phyloP scores from a whole-genome alignment of 140 eudicot genomes.

The Senecio squalidus region DNA sequence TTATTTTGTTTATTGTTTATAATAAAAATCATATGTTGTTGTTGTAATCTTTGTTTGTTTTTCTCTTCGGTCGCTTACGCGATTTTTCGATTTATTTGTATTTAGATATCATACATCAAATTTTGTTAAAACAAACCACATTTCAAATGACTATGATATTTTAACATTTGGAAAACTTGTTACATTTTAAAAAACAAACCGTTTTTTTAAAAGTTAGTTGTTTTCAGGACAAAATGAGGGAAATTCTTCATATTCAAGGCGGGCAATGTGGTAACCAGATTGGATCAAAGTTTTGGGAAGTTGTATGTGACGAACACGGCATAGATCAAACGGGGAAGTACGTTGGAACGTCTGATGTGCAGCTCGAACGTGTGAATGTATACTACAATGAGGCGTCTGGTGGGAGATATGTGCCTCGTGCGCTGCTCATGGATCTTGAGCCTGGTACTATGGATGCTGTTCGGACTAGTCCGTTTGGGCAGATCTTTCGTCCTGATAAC shows the following conservation, averaged over 20 bases:
- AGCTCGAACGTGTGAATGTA: slow-evolving; percentile 48
- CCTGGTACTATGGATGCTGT: slow-evolving; percentile 60
- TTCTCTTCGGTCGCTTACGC: too few relatives aligned
- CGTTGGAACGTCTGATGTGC: slow-evolving; percentile 37
- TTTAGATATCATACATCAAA: too few relatives aligned
- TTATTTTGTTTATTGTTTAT: too few relatives aligned
- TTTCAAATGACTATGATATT: too few relatives aligned
- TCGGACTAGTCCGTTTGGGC: slow-evolving; percentile 51
- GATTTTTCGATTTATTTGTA: too few relatives aligned
- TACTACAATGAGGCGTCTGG: slow-evolving; percentile 50
- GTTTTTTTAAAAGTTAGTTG: background rate
- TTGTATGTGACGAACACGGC: slow-evolving; percentile 50
- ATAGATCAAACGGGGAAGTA: slow-evolving; percentile 50
- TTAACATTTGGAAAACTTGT: too few relatives aligned
- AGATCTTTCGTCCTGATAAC: too few relatives aligned
- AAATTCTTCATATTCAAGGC: slow-evolving; percentile 51
- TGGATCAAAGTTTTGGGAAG: slow-evolving; percentile 58
- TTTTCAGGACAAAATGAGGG: slow-evolving; percentile 37
- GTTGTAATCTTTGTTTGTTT: too few relatives aligned
- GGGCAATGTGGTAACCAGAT: slow-evolving; percentile 62
- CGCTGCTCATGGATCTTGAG: slow-evolving; percentile 60
- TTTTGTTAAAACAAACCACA: too few relatives aligned
- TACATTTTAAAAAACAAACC: too few relatives aligned
- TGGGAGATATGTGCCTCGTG: slow-evolving; percentile 54
- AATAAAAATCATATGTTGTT: too few relatives aligned